Conservation (phyloP, 108 stramenopile genomes). For the Licmophora abbreviata region DNA sequence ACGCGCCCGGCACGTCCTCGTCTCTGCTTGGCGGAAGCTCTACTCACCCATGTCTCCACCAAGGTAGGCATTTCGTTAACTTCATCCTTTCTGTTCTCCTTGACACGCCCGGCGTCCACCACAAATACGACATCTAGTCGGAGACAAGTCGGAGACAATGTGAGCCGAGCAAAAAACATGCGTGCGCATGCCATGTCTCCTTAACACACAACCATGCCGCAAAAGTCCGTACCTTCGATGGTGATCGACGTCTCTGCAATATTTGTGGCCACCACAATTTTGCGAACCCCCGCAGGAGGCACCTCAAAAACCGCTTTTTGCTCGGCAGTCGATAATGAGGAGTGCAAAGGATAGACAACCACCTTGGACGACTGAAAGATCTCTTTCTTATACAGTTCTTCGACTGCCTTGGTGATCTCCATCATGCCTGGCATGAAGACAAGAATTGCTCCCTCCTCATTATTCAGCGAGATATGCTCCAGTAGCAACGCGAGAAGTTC, state of each 20-base stretch:
- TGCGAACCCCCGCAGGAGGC: slow-evolving; percentile 52
- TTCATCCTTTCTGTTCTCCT: slow-evolving; percentile 69
- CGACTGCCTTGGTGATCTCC: slow-evolving; percentile 73
- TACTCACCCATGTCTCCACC: slow-evolving; percentile 77
- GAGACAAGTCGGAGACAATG: slow-evolving; percentile 37
- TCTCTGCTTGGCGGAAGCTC: slow-evolving; percentile 81
- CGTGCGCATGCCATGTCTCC: slow-evolving; percentile 9
- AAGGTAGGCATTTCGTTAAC: slow-evolving; percentile 68
- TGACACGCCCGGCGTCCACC: slow-evolving; percentile 54
- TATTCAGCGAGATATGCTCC: slow-evolving; percentile 37
- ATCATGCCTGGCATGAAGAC: slow-evolving; percentile 81
- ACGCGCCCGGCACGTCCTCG: slow-evolving; percentile 93
- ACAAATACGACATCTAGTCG: slow-evolving; percentile 80
- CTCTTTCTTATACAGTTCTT: slow-evolving; percentile 52
- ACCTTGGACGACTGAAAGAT: slow-evolving; percentile 37
- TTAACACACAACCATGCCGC: background rate
- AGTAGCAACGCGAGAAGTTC: slow-evolving; percentile 49
- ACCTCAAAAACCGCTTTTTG: slow-evolving; percentile 64
- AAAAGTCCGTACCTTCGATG: slow-evolving; percentile 23
- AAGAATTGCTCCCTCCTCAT: slow-evolving; percentile 72
- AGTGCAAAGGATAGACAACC: slow-evolving; percentile 65
- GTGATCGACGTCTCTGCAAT: slow-evolving; percentile 53
- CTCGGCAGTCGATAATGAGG: slow-evolving; percentile 56
- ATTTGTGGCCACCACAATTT: slow-evolving; percentile 84
- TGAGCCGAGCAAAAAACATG: slow-evolving; percentile 34